Base-by-base conservation (phyloP, 2,329 filamentous ascomycete genomes). In the Fusarium anthophilum region DNA sequence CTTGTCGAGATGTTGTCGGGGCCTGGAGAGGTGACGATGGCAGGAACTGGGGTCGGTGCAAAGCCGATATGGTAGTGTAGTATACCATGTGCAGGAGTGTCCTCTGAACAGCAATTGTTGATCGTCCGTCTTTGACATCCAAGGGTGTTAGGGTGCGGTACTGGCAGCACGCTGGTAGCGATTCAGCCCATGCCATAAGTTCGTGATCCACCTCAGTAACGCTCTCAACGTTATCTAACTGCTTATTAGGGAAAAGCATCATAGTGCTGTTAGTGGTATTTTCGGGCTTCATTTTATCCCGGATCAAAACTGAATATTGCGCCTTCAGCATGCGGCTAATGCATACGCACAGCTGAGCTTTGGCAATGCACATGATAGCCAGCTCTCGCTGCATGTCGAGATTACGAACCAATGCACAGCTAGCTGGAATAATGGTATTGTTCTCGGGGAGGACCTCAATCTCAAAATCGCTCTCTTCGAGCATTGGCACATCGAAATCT, bases 31-130 rank as follows among this genome's bases (percentile, higher is more conserved):
- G 90, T 18, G 91, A 90, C 1, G 92, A 92, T 2, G 95, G 94
- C 45, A 98, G 88, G 67, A 98, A 96, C 75, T 97, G 95, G 5
- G 96, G 96, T 37, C 96, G 91, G 81, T 98, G 95, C 24, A 98
- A 87, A 7, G 96, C 96, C 59, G 94, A 98, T 24, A 97, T 88
- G 2, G 95, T 97, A 5, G 96, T 97, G 81, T 95, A 93, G 82
- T 97, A 98, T 5, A 98, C 91, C 92, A 98, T 97, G 82, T 97
- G 94, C 41, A 98, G 86, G 26, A 98, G 87, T n/a, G 93, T 94
- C 54, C 94, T 90, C 80, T 98, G 94, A 6, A 98, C 86, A 1
- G 87, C 87, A 57, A 90, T 78, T 13, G 89, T 90, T 8, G 90
- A 86, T 44, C 87, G 87, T 39, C 91, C 91, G 24, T 91, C 87